Percentiles rank a stretch among this genome's conserved stretches.
phyloP scores from a whole-genome alignment of 1,284 basidiomycete genomes.

The Leccinum cinnamomeum region DNA sequence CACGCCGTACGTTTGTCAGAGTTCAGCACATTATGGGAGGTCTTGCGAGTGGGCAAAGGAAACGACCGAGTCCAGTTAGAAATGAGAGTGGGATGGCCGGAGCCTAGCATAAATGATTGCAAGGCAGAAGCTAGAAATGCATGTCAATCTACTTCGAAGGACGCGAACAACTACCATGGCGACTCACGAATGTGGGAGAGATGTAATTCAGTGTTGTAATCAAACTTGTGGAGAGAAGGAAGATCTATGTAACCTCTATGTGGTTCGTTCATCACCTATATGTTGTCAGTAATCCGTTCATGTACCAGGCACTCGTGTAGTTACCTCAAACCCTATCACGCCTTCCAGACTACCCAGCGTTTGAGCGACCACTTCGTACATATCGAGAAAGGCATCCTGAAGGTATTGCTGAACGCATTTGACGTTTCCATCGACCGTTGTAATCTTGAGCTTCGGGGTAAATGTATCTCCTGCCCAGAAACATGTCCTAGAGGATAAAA shows the following conservation, averaged over 20 bases:
- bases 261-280: slow-evolving; percentile 94
- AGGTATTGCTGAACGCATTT: slow-evolving; percentile 81
- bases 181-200: slow-evolving; percentile 77
- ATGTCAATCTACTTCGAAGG: slow-evolving; percentile 1
- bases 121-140: slow-evolving; percentile 65
- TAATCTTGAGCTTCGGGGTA: slow-evolving; percentile 69
- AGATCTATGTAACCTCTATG: slow-evolving; percentile 91
- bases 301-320: background rate
- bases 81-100: slow-evolving; percentile 74
- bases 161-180: background rate
- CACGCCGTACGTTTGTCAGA: slow-evolving; percentile 59
- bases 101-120: slow-evolving; percentile 82
- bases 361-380: slow-evolving; percentile 71
- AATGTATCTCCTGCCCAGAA: slow-evolving; percentile 92
- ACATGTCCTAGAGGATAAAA: slow-evolving; percentile 51
- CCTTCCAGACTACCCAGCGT: slow-evolving; percentile 74
- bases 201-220: slow-evolving; percentile 95
- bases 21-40: slow-evolving; percentile 60
- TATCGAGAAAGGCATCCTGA: slow-evolving; percentile 80
- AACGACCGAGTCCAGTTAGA: slow-evolving; percentile 79
- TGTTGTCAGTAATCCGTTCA: slow-evolving; percentile 7
- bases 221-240: slow-evolving; percentile 80
- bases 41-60: slow-evolving; percentile 77
- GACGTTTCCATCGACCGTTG: slow-evolving; percentile 45
- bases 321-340: slow-evolving; percentile 89